Conservation (phyloP, 2,329 filamentous ascomycete genomes). For the Fusarium phyllophilum region DNA sequence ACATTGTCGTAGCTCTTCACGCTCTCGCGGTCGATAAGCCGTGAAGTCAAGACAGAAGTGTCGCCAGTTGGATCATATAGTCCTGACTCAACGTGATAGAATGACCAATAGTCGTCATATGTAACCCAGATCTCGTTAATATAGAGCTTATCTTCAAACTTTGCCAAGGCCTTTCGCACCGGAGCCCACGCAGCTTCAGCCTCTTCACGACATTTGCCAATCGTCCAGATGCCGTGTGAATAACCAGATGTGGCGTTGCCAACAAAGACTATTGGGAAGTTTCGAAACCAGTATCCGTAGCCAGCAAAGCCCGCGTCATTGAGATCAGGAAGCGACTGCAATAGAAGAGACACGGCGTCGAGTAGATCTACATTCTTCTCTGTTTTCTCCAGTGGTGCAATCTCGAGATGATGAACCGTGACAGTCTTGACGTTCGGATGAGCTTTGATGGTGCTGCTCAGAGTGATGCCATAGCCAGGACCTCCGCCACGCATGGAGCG, state of each 20-base stretch:
- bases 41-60: conserved; percentile 13
- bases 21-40: conserved; percentile 12
- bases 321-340: conserved; percentile 22
- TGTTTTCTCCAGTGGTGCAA: conserved; percentile 16
- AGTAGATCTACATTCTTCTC: conserved; percentile 19
- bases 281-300: conserved; percentile 31
- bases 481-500: conserved; percentile 26
- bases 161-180: background rate
- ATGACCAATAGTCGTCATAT: conserved; percentile 29
- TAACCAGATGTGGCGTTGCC: conserved; percentile 28
- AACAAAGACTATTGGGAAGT: conserved; percentile 8
- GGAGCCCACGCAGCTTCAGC: conserved; percentile 19
- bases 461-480: conserved; percentile 18
- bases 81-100: conserved; percentile 18
- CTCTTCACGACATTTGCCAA: background rate
- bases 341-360: background rate
- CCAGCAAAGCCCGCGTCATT: conserved; percentile 32
- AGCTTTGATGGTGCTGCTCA: conserved; percentile 28
- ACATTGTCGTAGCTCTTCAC: background rate
- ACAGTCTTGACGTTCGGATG: conserved; percentile 20
- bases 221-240: conserved; percentile 20
- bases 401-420: conserved; percentile 12
- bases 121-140: conserved; percentile 27
- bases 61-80: conserved; percentile 10
- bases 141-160: conserved; percentile 19